These are phyloP conservation scores for Fusarium odoratissimum DNA, from an alignment of 2,329 filamentous ascomycete genomes.

Conservation along the genomic window DNA sequence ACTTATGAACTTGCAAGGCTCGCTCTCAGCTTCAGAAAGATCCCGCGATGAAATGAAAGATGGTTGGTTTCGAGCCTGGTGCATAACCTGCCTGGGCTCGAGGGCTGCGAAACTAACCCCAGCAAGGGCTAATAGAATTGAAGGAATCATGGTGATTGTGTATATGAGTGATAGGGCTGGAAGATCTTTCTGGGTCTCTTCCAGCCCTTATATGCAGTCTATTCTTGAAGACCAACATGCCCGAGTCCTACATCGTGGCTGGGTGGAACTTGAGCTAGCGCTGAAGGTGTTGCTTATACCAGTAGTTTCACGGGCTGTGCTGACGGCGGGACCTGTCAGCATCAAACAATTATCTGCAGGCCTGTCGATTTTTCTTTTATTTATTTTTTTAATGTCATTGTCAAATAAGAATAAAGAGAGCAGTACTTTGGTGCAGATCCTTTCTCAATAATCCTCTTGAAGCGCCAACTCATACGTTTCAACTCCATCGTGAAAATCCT, in stretches of 20 bases:
- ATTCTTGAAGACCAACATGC: not conserved
- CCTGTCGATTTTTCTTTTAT: not conserved
- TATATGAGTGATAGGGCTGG: constrained; percentile 7
- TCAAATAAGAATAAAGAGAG: not conserved
- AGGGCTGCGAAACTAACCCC: constrained; percentile 34
- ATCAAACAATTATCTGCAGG: not conserved
- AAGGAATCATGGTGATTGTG: constrained; percentile 29
- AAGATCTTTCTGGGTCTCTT: not conserved
- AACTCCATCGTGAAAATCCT: not conserved
- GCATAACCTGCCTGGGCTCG: constrained; percentile 39
- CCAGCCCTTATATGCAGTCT: constrained; percentile 30
- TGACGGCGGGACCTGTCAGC: not conserved
- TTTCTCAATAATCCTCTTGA: not conserved
- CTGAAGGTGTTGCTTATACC: constrained; percentile 3
- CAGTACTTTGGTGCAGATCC: not conserved
- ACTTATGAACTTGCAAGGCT: constrained; percentile 37
- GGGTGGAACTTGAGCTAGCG: constrained; percentile 13
- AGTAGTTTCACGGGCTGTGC: constrained; percentile 9
- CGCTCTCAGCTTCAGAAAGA: constrained; percentile 16
- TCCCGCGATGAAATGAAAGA: constrained; percentile 30
- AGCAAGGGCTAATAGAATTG: constrained; percentile 33
- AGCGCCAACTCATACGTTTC: constrained; percentile 16
- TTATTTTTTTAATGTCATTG: not conserved
- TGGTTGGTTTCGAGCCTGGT: constrained; percentile 28
- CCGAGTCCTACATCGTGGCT: constrained; percentile 5